Conservation (phyloP, 192 early-diverging fungal species). For the Coemansia aciculifera region DNA sequence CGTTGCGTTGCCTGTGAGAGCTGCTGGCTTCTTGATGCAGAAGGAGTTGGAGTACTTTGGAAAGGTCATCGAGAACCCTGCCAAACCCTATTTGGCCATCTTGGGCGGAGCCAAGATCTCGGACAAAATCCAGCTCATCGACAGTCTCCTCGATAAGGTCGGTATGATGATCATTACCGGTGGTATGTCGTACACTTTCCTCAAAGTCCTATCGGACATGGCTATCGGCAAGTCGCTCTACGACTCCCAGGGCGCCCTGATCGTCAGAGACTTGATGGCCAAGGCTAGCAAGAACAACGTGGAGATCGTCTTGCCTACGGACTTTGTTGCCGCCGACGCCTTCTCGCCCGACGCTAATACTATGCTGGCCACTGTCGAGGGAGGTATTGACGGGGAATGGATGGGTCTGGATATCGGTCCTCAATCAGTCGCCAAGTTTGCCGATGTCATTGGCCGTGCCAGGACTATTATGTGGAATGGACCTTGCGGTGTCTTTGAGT, state of each 20-base stretch:
- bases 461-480: constrained; percentile 99
- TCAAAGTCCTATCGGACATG: constrained; percentile 84
- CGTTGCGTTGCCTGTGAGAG: constrained; percentile 82
- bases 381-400: constrained; percentile 89
- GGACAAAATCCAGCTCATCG: constrained; percentile 98
- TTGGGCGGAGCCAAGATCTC: constrained; percentile 97
- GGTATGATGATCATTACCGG: constrained; percentile 81
- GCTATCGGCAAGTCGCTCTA: constrained; percentile 92
- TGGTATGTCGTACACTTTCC: constrained; percentile 99
- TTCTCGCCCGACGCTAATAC: constrained; percentile 84
- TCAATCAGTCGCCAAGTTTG: constrained; percentile 74
- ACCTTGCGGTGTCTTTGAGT: constrained; percentile 97
- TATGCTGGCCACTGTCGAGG: constrained; percentile 79
- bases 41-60: constrained; percentile 99
- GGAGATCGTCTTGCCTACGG: constrained; percentile 83
- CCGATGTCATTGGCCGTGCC: constrained; percentile 63
- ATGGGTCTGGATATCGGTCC: constrained; percentile 90
- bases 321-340: constrained; percentile 87
- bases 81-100: constrained; percentile 93
- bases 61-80: constrained; percentile 91
- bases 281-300: constrained; percentile 91
- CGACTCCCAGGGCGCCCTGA: constrained; percentile 83
- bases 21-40: constrained; percentile 97
- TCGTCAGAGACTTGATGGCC: constrained; percentile 77
- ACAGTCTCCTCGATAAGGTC: constrained; percentile 97